Evolutionary conservation across 441 rosid species (phyloP), one percentile per base, ranked within the genome.

Genomic region (Hura crepitans): DNA sequence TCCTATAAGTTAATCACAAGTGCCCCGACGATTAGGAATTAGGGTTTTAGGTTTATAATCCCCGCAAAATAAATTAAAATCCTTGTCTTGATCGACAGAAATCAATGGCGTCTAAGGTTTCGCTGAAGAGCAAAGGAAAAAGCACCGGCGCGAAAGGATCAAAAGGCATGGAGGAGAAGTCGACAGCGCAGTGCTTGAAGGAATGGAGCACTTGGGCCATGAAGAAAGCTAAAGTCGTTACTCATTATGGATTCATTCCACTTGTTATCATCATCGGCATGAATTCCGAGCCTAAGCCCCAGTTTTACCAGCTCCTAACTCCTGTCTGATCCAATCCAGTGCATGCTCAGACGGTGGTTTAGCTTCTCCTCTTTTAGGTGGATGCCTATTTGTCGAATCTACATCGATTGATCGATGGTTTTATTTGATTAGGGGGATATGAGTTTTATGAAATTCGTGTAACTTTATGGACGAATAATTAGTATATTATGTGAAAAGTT

Each of bases 191-290:
- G 73, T 57, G 72, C 58, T 17, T 92, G 49, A 94, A 88, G 82
- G 94, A 87, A 69, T 94, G 99, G 99, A 89, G 85, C 79, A 87
- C 84, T 39, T 94, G 97, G 99, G 53, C 86, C 23, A 28, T 92
- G 79, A 79, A 83, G 78, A 94, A 90, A 80, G 96, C 97, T 8
- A 94, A 90, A 79, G 90, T 90, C 67, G 75, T 83, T 3, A 81
- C 97, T 74, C 97, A 94, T 68, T 92, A 90, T 69, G 97, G 99
- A 10, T 90, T 94, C 78, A 94, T 94, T 55, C 97, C 99, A 55
- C 76, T 92, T 0, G 72, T 94, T 74, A 84, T 92, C 86, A 67
- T 92, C 81, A 73, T 94, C 66, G 96, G 97, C 82, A 89, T 94
- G 97, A 94, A 85, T 39, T 92, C 97, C 27, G 96, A 94, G 27